These are phyloP conservation scores for Hyphodiscus sp. DNA, from an alignment of 2,329 filamentous ascomycete species.

Conservation along the genomic window DNA sequence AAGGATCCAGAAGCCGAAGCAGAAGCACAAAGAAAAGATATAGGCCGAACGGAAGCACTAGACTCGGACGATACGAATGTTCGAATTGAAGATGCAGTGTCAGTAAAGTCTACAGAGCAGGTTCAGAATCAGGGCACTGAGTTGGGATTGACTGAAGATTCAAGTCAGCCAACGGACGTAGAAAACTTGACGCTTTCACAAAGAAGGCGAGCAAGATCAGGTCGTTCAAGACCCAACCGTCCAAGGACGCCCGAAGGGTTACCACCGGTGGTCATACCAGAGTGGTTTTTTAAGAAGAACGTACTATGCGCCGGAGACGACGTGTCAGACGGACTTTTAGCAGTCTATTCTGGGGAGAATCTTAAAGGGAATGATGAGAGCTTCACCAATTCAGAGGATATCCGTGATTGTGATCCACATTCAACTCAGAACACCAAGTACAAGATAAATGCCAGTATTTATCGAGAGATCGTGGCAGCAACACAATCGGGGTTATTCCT, in stretches of 20 bases:
- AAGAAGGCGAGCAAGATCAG: constrained; percentile 16
- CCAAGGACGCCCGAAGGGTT: constrained; percentile 29
- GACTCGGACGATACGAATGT: neutral
- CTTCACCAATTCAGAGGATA: constrained; percentile 2
- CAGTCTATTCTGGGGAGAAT: neutral
- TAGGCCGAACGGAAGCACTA: neutral
- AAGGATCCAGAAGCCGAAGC: neutral
- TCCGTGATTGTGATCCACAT: constrained; percentile 12
- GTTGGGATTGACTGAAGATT: neutral
- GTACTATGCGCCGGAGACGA: constrained; percentile 29
- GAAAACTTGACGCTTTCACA: constrained; percentile 3
- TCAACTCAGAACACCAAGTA: constrained; percentile 21
- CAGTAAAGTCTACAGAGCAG: neutral
- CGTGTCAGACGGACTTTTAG: neutral
- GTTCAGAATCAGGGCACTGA: neutral
- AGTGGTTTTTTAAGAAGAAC: constrained; percentile 48
- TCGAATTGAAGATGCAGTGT: neutral
- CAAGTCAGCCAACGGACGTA: neutral
- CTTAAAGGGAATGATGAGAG: neutral
- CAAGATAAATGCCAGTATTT: constrained; percentile 26
- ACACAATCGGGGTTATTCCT: constrained; percentile 43
- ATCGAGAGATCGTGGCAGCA: constrained; percentile 37
- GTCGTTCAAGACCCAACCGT: constrained; percentile 17
- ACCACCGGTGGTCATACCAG: constrained; percentile 49
- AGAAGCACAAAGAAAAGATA: neutral